Base-by-base conservation (phyloP, 768 basidiomycete genomes). In the Lactarius tabidus region DNA sequence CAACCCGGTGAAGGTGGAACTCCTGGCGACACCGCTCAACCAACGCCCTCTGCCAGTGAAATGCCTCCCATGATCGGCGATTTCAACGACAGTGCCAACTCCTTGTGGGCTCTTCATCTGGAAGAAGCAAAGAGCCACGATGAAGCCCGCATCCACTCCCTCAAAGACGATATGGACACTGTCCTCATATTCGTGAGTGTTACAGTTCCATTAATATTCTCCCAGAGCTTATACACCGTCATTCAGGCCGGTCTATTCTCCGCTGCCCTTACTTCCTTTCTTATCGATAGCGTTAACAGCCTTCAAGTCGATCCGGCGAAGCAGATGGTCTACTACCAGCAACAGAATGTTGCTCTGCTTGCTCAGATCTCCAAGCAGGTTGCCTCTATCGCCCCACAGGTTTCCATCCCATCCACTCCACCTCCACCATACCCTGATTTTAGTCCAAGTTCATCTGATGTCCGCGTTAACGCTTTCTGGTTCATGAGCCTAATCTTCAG, bases 381-480 rank as follows among this genome's bases (percentile, higher is more conserved):
- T 14, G 14, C 58, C 33, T 10, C 29, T 20, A 12, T 28, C 35
- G 2, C 35, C 8, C 8, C 57, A 2, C 57, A 29, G 4, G 41
- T 29, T 28, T 1, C 28, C 18, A 23, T 39, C 23, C 39, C 60
- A 20, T n/a, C 38, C 9, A 14, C 20, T 23, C 55, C 9, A n/a
- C 28, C 4, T 29, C 38, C 52, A 29, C 18, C 35, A 15, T 9
- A 23, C 10, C 33, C 33, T 8, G 53, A 65, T 3, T 64, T 69
- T 62, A 53, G n/a, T 17, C 63, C 71, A 1, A 74, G 74, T 26
- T 63, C 67, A 2, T 76, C 77, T 23, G 69, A 77, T 1, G 66
- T 79, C 38, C 77, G 77, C 63, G 66, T 74, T 36, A 82, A 83
- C 63, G 70, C 67, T 0, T 71, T 80, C 8, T 82, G 79, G 79